Conservation (phyloP, 805 yeast genomes). For the Cyberlindnera mycetangii region DNA sequence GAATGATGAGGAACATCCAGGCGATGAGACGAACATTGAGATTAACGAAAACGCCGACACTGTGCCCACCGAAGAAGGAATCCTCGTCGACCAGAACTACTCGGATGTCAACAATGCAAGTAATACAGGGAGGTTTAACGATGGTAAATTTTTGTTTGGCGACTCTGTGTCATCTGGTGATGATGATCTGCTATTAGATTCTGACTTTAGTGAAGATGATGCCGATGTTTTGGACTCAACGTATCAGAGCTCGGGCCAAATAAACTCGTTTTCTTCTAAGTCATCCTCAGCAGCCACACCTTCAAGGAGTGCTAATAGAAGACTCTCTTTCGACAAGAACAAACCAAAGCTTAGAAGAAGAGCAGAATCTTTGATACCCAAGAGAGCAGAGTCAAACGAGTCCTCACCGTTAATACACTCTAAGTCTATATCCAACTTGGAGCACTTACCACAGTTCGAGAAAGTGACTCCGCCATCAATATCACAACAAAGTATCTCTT, state of each 20-base stretch:
- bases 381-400: constrained; percentile 2
- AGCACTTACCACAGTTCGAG: constrained; percentile 1
- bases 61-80: constrained; percentile 17
- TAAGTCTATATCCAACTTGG: constrained; percentile 3
- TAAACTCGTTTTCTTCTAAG: constrained; percentile 18
- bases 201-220: constrained; percentile 39
- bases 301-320: constrained; percentile 16
- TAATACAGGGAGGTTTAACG: constrained; percentile 14
- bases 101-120: constrained; percentile 24
- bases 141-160: constrained; percentile 17
- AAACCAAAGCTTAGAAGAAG: constrained; percentile 16
- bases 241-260: constrained; percentile 31
- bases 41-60: constrained; percentile 10
- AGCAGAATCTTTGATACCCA: constrained; percentile 16
- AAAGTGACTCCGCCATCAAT: constrained; percentile 2
- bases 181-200: constrained; percentile 27
- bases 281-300: constrained; percentile 16
- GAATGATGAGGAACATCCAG: not conserved
- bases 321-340: constrained; percentile 22
- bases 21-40: constrained; percentile 11
- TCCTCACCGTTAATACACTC: constrained; percentile 1
- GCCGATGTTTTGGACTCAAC: constrained; percentile 39
- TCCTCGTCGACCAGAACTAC: constrained; percentile 24
- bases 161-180: constrained; percentile 31
- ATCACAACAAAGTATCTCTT: constrained; percentile 26